A percentile compares a stretch with the other conserved stretches of the same genome.
Evolutionary conservation across 2,329 filamentous ascomycete genomes (phyloP).

Genomic region (Aureobasidium melanogenum): DNA sequence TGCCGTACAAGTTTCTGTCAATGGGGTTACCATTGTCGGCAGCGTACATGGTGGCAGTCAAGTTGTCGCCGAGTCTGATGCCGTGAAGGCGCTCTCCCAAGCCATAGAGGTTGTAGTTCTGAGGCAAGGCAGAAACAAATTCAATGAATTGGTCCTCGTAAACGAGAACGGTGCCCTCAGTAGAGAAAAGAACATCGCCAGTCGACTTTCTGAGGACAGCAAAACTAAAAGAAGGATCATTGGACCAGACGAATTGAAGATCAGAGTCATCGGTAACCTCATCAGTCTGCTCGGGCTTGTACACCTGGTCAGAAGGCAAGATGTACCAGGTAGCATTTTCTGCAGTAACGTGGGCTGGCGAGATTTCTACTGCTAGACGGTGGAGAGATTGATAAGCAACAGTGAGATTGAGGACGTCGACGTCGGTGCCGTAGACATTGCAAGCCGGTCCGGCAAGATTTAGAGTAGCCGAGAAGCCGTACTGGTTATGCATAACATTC

Average conservation of each 20-base stretch:
- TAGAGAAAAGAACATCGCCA: constrained; percentile 61
- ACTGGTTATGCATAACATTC: constrained; percentile 35
- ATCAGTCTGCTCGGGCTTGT: constrained; percentile 42
- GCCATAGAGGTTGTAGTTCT: constrained; percentile 68
- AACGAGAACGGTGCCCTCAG: constrained; percentile 53
- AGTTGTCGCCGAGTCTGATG: constrained; percentile 62
- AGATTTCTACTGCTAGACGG: constrained; percentile 61
- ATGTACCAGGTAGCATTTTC: constrained; percentile 41
- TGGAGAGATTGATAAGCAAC: constrained; percentile 60
- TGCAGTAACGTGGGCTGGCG: constrained; percentile 50
- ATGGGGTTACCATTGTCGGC: constrained; percentile 57
- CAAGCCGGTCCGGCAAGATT: constrained; percentile 47
- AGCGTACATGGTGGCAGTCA: constrained; percentile 59
- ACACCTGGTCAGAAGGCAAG: constrained; percentile 55
- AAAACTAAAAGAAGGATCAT: constrained; percentile 50
- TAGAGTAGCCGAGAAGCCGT: constrained; percentile 45
- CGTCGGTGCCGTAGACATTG: constrained; percentile 69
- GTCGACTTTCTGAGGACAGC: constrained; percentile 48
- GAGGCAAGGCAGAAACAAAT: constrained; percentile 55
- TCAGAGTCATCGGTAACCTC: constrained; percentile 34
- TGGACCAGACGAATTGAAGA: constrained; percentile 46
- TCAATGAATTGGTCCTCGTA: constrained; percentile 75
- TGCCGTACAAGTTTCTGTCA: constrained; percentile 63
- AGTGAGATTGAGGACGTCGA: constrained; percentile 56
- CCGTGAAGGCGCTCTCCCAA: constrained; percentile 65